These are phyloP conservation scores for Eucalyptus tenuipes DNA, from an alignment of 345 rosid genomes.

Conservation along the genomic window DNA sequence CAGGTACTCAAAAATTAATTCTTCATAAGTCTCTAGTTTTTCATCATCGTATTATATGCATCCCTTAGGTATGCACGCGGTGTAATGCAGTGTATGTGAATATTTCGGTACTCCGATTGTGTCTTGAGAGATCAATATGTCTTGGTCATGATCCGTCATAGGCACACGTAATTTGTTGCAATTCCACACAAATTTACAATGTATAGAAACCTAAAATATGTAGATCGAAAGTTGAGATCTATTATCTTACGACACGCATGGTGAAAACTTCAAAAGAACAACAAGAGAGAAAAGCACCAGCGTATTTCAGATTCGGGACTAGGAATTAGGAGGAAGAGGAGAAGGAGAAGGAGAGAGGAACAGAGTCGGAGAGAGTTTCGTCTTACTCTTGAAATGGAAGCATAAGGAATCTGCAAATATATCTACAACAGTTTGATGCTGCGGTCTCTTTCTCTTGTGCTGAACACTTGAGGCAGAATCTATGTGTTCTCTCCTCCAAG, in stretches of 20 bases:
- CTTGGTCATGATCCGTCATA: neutral
- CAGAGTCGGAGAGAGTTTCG: neutral
- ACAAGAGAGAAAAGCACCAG: neutral
- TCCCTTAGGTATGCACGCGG: neutral
- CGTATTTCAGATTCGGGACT: neutral
- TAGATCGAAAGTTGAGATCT: neutral
- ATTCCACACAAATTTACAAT: neutral
- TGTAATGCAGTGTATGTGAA: neutral
- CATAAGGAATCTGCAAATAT: neutral
- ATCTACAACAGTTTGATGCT: neutral
- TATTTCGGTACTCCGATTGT: neutral
- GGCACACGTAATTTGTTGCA: neutral
- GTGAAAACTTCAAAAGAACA: neutral
- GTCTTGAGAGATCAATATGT: neutral
- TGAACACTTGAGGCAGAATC: neutral
- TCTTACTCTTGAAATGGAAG: neutral
- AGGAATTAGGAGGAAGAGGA: neutral
- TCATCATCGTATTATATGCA: neutral
- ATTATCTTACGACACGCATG: neutral
- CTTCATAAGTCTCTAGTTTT: neutral
- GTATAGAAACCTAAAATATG: neutral
- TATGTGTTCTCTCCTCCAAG: neutral
- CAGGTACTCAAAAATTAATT: constrained; percentile 5
- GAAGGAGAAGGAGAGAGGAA: neutral
- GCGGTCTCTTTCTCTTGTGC: neutral